Evolutionary conservation across 2,329 filamentous ascomycete species (phyloP), one percentile per base, ranked within the genome.

Genomic region (Aspergillus ochraceus): DNA sequence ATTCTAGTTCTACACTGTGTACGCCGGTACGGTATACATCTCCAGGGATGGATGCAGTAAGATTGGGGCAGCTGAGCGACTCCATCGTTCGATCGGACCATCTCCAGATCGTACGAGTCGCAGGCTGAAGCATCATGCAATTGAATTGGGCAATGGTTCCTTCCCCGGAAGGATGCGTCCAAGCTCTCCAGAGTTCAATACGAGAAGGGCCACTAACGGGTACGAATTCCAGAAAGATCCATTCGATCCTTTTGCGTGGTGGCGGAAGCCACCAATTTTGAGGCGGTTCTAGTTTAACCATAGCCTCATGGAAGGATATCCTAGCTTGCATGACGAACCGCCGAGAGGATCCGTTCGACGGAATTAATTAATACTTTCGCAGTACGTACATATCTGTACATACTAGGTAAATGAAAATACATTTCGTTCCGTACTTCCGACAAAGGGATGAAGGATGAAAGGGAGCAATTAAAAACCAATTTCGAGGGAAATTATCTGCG

Each of bases 211-310:
- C 49, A 51, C 52, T 46, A 49, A 24, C 29, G 53, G 30, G 39
- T 10, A 30, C 36, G 8, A 4, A 49, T 62, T 59, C 57, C 57
- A 62, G 54, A 56, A 62, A 36, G 14, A 50, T 60, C 22, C 42
- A 49, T 51, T 50, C 55, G 53, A 53, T 56, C 58, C 29, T 55
- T 55, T 42, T 55, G 26, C 53, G 49, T 52, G 55, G 29, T 55
- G 56, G 52, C 55, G 46, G 47, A 49, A 46, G 53, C 59, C 53
- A 55, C 56, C 49, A 39, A 55, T 58, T 50, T 42, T 47, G 45
- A 24, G 45, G 45, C 45, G 45, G 24, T 46, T 32, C 49, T 17
- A 32, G 36, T 20, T 42, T 47, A 22, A 11, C 45, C 45, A 47
- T 22, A 47, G 45, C 19, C 45, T 47, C n/a, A 26, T 42, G 30